phyloP scores from a whole-genome alignment of 768 basidiomycete genomes.

The Boletus eberwhitei region DNA sequence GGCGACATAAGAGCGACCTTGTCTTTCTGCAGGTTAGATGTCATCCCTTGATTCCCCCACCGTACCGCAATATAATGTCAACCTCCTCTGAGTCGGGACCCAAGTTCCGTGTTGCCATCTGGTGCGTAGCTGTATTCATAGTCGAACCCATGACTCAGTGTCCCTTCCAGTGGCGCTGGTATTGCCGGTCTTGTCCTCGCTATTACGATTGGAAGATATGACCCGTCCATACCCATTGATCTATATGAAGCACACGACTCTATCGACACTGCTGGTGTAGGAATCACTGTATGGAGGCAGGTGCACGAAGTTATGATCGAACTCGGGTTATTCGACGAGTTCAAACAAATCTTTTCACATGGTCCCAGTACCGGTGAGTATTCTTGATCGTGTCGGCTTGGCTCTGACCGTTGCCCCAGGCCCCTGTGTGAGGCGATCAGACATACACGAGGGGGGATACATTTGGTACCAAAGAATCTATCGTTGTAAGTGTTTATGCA shows the following conservation, averaged over 20 bases:
- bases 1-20: background rate
- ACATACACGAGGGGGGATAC: conserved; percentile 33
- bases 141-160: background rate
- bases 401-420: conserved; percentile 25
- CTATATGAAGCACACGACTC: conserved; percentile 45
- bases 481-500: conserved; percentile 1
- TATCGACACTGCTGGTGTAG: conserved; percentile 38
- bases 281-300: conserved; percentile 43
- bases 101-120: conserved; percentile 24
- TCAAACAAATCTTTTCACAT: conserved; percentile 13
- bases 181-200: conserved; percentile 46
- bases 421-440: conserved; percentile 15
- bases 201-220: conserved; percentile 31
- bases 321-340: conserved; percentile 40
- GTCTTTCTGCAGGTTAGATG: background rate
- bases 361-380: conserved; percentile 14
- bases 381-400: background rate
- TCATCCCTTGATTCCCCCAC: background rate
- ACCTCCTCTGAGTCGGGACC: background rate
- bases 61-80: background rate
- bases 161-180: conserved; percentile 34
- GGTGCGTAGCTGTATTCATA: conserved; percentile 1
- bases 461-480: too few species aligned
- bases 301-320: conserved; percentile 42
- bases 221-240: conserved; percentile 34